A percentile compares a stretch with the other conserved stretches of the same genome.
Evolutionary conservation across 768 basidiomycete genomes (phyloP).

Genomic region (Porpolomopsis calyptriformis): DNA sequence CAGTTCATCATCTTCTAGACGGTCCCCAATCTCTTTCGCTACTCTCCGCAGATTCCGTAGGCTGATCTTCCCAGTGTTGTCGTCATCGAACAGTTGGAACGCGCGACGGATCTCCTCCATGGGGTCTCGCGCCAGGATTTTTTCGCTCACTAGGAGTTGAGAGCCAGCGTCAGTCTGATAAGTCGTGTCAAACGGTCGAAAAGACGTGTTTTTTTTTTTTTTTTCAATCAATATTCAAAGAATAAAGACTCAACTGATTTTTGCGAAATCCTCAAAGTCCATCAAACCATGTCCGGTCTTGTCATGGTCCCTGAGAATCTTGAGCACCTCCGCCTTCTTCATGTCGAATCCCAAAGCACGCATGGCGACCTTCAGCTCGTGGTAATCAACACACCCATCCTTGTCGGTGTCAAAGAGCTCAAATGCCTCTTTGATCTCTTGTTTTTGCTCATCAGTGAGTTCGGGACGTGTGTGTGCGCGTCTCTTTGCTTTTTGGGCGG

Average conservation of each 20-base stretch:
- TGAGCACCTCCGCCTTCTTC: conserved; percentile 97
- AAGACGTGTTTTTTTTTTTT: no score
- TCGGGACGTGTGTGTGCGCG: conserved; percentile 70
- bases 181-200: neutral
- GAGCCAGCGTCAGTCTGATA: no score
- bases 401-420: conserved; percentile 99
- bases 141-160: conserved; percentile 71
- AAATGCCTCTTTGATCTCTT: conserved; percentile 97
- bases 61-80: conserved; percentile 89
- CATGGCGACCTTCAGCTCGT: conserved; percentile 99
- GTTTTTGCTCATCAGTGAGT: conserved; percentile 79
- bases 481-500: conserved; percentile 63
- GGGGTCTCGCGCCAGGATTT: conserved; percentile 88
- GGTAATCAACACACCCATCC: conserved; percentile 92
- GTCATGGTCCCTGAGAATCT: conserved; percentile 85
- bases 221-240: no score
- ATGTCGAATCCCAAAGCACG: conserved; percentile 93
- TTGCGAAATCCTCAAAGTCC: conserved; percentile 88
- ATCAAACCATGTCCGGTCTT: conserved; percentile 75
- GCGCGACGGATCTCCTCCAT: conserved; percentile 94
- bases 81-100: conserved; percentile 95
- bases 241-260: conserved; percentile 84
- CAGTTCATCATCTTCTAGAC: conserved; percentile 93
- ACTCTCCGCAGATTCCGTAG: conserved; percentile 85
- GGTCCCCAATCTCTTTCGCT: conserved; percentile 93